Percentiles rank a stretch among this genome's conserved stretches.
phyloP scores from a whole-genome alignment of 2,329 filamentous ascomycete genomes.

The Hypoxylon sp. region DNA sequence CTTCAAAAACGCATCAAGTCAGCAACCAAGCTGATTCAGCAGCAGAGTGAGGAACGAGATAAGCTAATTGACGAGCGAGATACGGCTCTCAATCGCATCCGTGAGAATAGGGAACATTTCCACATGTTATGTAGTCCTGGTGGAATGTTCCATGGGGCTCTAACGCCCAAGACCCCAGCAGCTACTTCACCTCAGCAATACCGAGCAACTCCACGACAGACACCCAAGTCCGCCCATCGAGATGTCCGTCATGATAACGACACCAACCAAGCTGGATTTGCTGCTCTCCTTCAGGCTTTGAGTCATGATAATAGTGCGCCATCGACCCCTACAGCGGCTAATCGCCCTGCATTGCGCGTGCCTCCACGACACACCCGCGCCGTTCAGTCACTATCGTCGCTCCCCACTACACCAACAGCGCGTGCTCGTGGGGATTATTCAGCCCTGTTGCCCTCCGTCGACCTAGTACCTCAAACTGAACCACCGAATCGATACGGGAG shows the following conservation, averaged over 20 bases:
- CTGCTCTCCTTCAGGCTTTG: conserved; percentile 84
- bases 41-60: conserved; percentile 81
- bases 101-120: conserved; percentile 90
- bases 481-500: conserved; percentile 63
- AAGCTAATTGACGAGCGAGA: conserved; percentile 81
- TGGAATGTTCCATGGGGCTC: conserved; percentile 73
- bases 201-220: conserved; percentile 66
- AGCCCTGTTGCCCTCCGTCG: conserved; percentile 72
- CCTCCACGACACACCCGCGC: conserved; percentile 78
- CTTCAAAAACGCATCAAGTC: conserved; percentile 76
- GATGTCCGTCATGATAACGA: conserved; percentile 61
- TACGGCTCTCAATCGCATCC: conserved; percentile 84
- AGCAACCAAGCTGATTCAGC: conserved; percentile 83
- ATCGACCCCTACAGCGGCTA: conserved; percentile 72
- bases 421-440: conserved; percentile 65
- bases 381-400: conserved; percentile 85
- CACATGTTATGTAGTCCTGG: conserved; percentile 83
- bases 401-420: conserved; percentile 81
- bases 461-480: conserved; percentile 74
- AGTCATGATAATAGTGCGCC: conserved; percentile 83
- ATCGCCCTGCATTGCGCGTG: conserved; percentile 64
- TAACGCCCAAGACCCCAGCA: conserved; percentile 69
- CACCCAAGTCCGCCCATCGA: conserved; percentile 60
- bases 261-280: conserved; percentile 76
- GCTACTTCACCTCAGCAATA: conserved; percentile 62